These are phyloP conservation scores for Fusarium nelsonii DNA, from an alignment of 2,329 filamentous ascomycete genomes.

Conservation along the genomic window DNA sequence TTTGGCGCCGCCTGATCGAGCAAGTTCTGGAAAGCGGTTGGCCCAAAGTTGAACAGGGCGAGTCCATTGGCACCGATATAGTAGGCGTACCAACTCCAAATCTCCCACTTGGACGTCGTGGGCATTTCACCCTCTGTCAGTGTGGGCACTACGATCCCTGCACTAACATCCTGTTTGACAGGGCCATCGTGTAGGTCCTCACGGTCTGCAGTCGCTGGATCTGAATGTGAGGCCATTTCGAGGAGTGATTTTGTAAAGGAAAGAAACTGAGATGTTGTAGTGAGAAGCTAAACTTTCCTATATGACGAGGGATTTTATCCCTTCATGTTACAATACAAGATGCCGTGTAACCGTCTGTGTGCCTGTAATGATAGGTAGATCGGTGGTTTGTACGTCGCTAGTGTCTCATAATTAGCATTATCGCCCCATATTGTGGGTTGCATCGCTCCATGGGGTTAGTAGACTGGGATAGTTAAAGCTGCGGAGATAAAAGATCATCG, in stretches of 20 bases:
- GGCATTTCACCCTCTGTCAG: slow-evolving; percentile 34
- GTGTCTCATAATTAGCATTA: slow-evolving; percentile 4
- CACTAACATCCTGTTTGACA: slow-evolving; percentile 8
- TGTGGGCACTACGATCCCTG: slow-evolving; percentile 26
- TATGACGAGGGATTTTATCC: slow-evolving; percentile 24
- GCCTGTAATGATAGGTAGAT: slow-evolving; percentile 16
- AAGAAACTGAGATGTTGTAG: not conserved
- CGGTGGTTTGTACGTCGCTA: slow-evolving; percentile 9
- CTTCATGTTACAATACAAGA: not conserved
- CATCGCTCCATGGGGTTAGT: slow-evolving; percentile 15
- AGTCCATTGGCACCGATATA: slow-evolving; percentile 76
- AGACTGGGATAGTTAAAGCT: not conserved
- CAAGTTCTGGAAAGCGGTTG: slow-evolving; percentile 74
- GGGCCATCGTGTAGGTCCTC: slow-evolving; percentile 13
- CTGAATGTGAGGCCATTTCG: slow-evolving; percentile 7
- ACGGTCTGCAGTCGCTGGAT: not conserved
- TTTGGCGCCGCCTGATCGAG: slow-evolving; percentile 70
- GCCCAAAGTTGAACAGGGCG: slow-evolving; percentile 73
- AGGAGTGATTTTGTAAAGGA: not conserved
- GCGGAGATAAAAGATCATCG: not conserved
- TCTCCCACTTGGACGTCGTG: slow-evolving; percentile 36
- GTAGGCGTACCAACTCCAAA: slow-evolving; percentile 57
- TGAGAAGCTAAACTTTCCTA: not conserved
- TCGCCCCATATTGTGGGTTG: slow-evolving; percentile 19
- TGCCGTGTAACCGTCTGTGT: slow-evolving; percentile 29